phyloP scores from a whole-genome alignment of 129 eudicot genomes.

The Centrapalus pauciflorus region DNA sequence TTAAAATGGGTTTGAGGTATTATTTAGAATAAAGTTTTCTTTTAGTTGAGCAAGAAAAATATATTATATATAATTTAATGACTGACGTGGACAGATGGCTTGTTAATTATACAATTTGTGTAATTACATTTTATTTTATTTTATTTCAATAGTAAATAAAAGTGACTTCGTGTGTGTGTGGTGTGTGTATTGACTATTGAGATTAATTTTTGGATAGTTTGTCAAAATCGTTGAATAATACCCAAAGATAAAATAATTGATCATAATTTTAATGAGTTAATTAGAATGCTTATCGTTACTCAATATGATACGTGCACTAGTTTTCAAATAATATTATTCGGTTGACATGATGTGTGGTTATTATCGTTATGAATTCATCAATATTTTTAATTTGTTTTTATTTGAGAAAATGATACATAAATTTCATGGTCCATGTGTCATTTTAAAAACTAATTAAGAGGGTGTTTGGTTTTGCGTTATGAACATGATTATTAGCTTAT shows the following conservation, averaged over 20 bases:
- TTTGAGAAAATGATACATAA: background rate
- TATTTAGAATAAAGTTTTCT: background rate
- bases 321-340: background rate
- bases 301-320: constrained; percentile 15
- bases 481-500: too few relatives aligned
- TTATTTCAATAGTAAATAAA: background rate
- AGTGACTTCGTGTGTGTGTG: background rate
- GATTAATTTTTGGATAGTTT: constrained; percentile 1
- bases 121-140: background rate
- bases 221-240: constrained; percentile 17
- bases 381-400: background rate
- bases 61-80: background rate
- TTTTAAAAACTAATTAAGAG: too few relatives aligned
- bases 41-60: background rate
- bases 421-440: too few relatives aligned
- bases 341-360: background rate
- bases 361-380: background rate
- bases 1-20: background rate
- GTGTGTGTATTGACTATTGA: background rate
- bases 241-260: background rate
- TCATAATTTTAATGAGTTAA: background rate
- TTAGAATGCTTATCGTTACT: constrained; percentile 7
- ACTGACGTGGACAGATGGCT: background rate
- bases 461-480: too few relatives aligned
- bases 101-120: background rate